Percentiles rank a stretch among this genome's conserved stretches.
phyloP scores from a whole-genome alignment of 2,329 filamentous ascomycete genomes.

The Colletotrichum theobromicola region DNA sequence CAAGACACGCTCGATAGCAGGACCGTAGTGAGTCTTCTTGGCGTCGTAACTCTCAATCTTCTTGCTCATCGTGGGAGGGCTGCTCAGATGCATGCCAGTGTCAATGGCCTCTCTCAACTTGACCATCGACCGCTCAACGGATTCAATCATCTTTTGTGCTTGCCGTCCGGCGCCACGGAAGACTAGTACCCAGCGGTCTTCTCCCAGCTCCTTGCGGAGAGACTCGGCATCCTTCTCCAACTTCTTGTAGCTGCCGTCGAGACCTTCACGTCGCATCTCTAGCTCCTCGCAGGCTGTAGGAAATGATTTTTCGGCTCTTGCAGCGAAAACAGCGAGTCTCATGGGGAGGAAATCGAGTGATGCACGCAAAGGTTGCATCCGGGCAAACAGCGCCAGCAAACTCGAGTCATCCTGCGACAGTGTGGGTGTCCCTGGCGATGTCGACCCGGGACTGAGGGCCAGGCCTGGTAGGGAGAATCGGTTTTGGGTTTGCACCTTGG shows the following conservation, averaged over 20 bases:
- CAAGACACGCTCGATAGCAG: conserved; percentile 89
- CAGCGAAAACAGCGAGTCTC: conserved; percentile 86
- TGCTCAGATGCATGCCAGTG: conserved; percentile 73
- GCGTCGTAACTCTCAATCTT: conserved; percentile 93
- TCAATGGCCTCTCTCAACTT: conserved; percentile 86
- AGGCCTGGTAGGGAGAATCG: conserved; percentile 74
- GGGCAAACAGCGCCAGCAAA: conserved; percentile 86
- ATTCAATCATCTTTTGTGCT: conserved; percentile 96
- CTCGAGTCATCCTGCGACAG: conserved; percentile 83
- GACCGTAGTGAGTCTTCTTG: conserved; percentile 92
- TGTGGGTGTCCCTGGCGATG: conserved; percentile 61
- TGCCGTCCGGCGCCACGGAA: conserved; percentile 92
- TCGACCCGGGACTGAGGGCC: conserved; percentile 60
- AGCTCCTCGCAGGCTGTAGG: conserved; percentile 92
- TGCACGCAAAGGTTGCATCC: conserved; percentile 92
- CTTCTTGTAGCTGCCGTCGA: conserved; percentile 88
- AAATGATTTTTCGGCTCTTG: conserved; percentile 78
- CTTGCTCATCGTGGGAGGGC: conserved; percentile 73
- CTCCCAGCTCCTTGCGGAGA: conserved; percentile 85
- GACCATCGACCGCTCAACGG: conserved; percentile 82
- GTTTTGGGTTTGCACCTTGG: conserved; percentile 60
- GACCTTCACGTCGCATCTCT: conserved; percentile 71
- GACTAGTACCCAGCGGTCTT: conserved; percentile 95
- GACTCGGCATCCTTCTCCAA: conserved; percentile 91
- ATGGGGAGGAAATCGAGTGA: conserved; percentile 96